Base-by-base conservation (phyloP, 352 stramenopile genomes). In the Phytophthora constricta region DNA sequence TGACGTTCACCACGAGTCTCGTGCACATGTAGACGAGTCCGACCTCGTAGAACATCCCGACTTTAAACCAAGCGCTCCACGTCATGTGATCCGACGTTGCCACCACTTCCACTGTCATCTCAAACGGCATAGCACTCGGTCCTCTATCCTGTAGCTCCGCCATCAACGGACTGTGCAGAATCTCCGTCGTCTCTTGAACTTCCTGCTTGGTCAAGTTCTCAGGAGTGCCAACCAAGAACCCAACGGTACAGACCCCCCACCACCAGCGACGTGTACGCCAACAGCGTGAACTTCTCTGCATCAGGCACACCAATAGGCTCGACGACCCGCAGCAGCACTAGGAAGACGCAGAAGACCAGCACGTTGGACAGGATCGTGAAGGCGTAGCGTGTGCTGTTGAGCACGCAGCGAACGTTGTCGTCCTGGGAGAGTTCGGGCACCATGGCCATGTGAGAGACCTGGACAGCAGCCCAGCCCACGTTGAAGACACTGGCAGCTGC, bases 331-430 rank as follows among this genome's bases (percentile, higher is more conserved):
- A 95, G 52, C 23, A 95, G 62, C 33, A 91, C 37, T 63, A 93
- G 80, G 46, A 95, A 95, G 9, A 90, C 79, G 50, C 80, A 85
- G 58, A 95, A 95, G 2, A 95, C 82, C 23, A 93, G 64, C 42
- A 95, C 87, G 55, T 96, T 96, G n/a, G 88, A 96, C 8, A 95
- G 68, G 51, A 96, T 95, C 28, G 88, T 96, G 62, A 91, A 93
- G 7, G 84, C 88, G 56, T 96, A 96, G 7, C 88, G 81, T 19
- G 80, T 91, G 59, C 80, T 90, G 74, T 95, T 96, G 23, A 96
- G 72, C 25, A 94, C 75, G 41, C 84, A 91, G 47, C 86, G 85
- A 26, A 93, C 76, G 27, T 92, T 92, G 62, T 95, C 84, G 41
- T 96, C 78, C 4, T 70, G 57, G 3, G 88, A 92, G 1, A 96